Evolutionary conservation across 164 flowering plant species (phyloP).

Genomic region (Brasenia schreberi): DNA sequence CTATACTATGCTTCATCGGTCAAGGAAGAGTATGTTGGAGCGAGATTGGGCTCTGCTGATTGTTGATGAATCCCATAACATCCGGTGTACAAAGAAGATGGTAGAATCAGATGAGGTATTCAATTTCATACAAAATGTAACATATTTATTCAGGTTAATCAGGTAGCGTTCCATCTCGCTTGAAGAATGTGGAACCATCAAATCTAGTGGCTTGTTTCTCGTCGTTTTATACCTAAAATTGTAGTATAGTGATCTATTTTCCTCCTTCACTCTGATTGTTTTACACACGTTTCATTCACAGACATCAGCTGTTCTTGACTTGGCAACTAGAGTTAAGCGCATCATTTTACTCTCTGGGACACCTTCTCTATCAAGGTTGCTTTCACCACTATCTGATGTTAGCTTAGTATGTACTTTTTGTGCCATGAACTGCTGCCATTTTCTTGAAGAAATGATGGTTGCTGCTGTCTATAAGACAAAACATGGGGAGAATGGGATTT

Average conservation of each 20-base stretch:
- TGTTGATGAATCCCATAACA: constrained; percentile 92
- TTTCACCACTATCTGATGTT: background rate
- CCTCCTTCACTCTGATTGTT: background rate
- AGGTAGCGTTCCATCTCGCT: too few relatives aligned
- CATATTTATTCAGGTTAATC: too few relatives aligned
- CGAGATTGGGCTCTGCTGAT: constrained; percentile 75
- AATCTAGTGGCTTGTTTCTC: too few relatives aligned
- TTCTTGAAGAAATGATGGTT: too few relatives aligned
- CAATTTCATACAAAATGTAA: too few relatives aligned
- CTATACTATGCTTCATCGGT: constrained; percentile 67
- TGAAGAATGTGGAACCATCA: too few relatives aligned
- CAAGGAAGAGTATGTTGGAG: constrained; percentile 59
- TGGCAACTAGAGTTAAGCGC: constrained; percentile 61
- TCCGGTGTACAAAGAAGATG: constrained; percentile 60
- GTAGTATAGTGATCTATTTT: too few relatives aligned
- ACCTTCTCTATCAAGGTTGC: constrained; percentile 97
- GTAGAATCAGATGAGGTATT: constrained; percentile 73
- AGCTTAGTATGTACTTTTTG: too few relatives aligned
- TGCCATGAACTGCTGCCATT: too few relatives aligned
- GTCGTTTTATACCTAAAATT: too few relatives aligned
- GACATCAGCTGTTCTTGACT: constrained; percentile 66
- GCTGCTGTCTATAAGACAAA: too few relatives aligned
- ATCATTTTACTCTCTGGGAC: constrained; percentile 86
- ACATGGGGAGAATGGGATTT: too few relatives aligned
- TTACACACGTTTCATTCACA: constrained; percentile 14